A percentile compares a stretch with the other conserved stretches of the same genome.
Conservation (phyloP, 495 filamentous ascomycete species). For the Daldinia bambusicola region DNA sequence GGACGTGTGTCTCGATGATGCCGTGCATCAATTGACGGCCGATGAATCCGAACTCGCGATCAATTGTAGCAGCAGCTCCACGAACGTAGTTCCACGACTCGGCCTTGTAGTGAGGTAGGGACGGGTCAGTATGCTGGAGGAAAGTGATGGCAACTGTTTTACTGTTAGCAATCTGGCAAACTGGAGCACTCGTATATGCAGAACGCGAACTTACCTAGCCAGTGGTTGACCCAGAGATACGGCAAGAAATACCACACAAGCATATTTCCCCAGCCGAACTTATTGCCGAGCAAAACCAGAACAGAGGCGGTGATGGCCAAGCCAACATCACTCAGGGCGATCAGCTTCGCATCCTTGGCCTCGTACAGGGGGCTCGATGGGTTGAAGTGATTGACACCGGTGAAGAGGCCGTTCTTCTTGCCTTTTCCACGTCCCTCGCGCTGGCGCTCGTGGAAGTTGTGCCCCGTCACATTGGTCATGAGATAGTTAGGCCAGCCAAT, state of each 20-base stretch:
- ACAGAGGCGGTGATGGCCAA: slow-evolving; percentile 65
- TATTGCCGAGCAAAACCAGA: slow-evolving; percentile 70
- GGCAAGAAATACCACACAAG: slow-evolving; percentile 93
- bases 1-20: slow-evolving; percentile 91
- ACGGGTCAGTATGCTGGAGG: slow-evolving; percentile 89
- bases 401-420: slow-evolving; percentile 82
- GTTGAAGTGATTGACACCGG: slow-evolving; percentile 94
- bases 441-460: slow-evolving; percentile 89
- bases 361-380: slow-evolving; percentile 90
- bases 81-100: slow-evolving; percentile 85
- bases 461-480: slow-evolving; percentile 88
- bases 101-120: slow-evolving; percentile 82
- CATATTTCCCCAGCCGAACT: slow-evolving; percentile 85
- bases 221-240: slow-evolving; percentile 99
- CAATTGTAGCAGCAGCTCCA: slow-evolving; percentile 86
- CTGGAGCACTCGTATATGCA: neutral
- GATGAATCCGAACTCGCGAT: slow-evolving; percentile 90
- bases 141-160: slow-evolving; percentile 81
- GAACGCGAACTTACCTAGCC: slow-evolving; percentile 71
- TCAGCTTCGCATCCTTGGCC: slow-evolving; percentile 83
- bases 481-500: slow-evolving; percentile 92
- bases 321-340: slow-evolving; percentile 85
- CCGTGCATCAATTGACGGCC: slow-evolving; percentile 87
- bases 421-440: slow-evolving; percentile 88
- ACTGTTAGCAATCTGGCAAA: slow-evolving; percentile 48